Base-by-base conservation (phyloP, 129 eudicot species). In the Glebionis coronaria region DNA sequence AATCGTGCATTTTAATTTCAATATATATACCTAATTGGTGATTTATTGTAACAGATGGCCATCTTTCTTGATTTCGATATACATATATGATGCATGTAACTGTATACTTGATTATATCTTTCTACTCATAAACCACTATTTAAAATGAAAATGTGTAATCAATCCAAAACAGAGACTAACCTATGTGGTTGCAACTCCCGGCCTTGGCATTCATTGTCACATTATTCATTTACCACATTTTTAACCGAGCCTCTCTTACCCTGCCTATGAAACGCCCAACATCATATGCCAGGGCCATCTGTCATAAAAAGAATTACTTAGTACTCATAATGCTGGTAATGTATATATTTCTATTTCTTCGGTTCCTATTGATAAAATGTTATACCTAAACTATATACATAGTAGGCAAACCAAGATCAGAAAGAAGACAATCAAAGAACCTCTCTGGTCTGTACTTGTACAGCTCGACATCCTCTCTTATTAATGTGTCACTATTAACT, bases 231-330 rank as follows among this genome's bases (percentile, higher is more conserved):
- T 82, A 74, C 66, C 74, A 50, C 44, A 42, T 72, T 52, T 55
- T 75, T 55, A 85, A 35, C 44, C 81, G 90, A 31, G 90, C 91
- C 70, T 82, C 73, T 57, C 91, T 76, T 51, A 85, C 88, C 13
- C 9, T 65, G 23, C 80, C 85, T n/a, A 77, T 45, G 15, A 15
- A 79, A 6, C 82, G 69, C 12, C 87, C 87, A 57, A 65, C 70
- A 42, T 91, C 90, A 9, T 86, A 84, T 28, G 90, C 90, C 47
- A 84, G 57, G 23, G 74, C 86, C 65, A 84, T 87, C 90, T 83
- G 61, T 45, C 44, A 23, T 23, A 23, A 23, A 23, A 23, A 23
- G n/a, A 23, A 23, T 23, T 23, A 23, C 25, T 23, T 23, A 23
- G 25, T 23, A 23, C 25, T 23, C 1, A 23, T 23, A 23, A 23